Evolutionary conservation across 345 rosid species (phyloP).

Genomic region (Citrus medica): DNA sequence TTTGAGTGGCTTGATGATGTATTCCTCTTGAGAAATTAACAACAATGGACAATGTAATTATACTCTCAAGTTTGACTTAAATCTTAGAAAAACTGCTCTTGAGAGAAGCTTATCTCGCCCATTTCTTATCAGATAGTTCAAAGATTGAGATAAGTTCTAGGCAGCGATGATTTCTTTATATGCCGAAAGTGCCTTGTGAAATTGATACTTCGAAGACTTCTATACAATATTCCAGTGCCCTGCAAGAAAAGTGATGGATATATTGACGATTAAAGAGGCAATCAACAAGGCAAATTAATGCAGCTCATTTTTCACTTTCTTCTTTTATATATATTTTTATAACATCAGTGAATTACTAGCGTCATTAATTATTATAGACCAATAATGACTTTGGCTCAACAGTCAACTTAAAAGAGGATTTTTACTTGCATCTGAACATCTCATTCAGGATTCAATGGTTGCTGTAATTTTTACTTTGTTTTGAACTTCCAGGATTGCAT

Average conservation of each 20-base stretch:
- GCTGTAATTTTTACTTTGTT: no score
- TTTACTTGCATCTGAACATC: background rate
- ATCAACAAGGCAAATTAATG: background rate
- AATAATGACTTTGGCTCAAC: background rate
- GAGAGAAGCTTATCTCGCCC: background rate
- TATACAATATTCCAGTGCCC: background rate
- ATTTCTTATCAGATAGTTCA: background rate
- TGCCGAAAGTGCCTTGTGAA: constrained; percentile 14
- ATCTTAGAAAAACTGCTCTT: constrained; percentile 18
- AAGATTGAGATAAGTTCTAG: constrained; percentile 8
- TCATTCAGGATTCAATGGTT: no score
- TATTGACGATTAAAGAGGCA: background rate
- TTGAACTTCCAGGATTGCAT: no score
- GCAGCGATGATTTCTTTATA: background rate
- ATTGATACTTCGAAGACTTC: background rate
- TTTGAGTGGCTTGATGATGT: constrained; percentile 30
- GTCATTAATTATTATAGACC: background rate
- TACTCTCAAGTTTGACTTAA: constrained; percentile 34
- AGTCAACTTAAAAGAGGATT: background rate
- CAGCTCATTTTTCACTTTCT: background rate
- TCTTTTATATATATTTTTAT: no score
- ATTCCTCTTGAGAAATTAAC: constrained; percentile 18
- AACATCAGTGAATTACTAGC: background rate
- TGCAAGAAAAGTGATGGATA: background rate
- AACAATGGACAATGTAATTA: background rate